Base-by-base conservation (phyloP, 202 grass and related monocot genomes). In the Dendrocalamus latiflorus region DNA sequence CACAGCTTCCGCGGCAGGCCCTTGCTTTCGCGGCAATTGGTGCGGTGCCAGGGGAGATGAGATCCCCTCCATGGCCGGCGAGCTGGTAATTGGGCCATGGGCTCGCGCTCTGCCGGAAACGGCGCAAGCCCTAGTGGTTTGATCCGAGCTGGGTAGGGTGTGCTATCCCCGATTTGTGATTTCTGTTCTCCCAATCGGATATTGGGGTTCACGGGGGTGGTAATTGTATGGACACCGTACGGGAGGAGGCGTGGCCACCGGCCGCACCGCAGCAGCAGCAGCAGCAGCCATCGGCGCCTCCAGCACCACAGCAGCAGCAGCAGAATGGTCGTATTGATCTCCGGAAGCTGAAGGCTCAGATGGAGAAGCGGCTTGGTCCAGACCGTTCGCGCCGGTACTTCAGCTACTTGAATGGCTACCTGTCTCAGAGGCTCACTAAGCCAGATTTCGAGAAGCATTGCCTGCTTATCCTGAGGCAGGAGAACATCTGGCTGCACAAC, bases 401-500 rank as follows among this genome's bases (percentile, higher is more conserved):
- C 55, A 44, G 82, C 49, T 93, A 80, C 85, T 85, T 98, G 65
- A 93, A 78, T 67, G 83, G 44, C 20, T 91, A 94, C 75, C 71
- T 97, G 41, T 94, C 90, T 0, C 85, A 93, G 75, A 93, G 77
- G 86, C 88, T 97, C 21, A 93, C 83, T 76, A 97, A 93, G 89
- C 21, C 80, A 15, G 90, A 97, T 73, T 97, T 94, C n/a, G 91
- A 88, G 47, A 93, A 88, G 65, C 69, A 86, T 37, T 97, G 90
- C 69, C 45, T 88, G 59, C 74, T 74, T 8, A 86, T 74, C 3
- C 48, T 97, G 36, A 88, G 95, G 9, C 60, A 18, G n/a, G 90
- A 97, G 76, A 97, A 94, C 70, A 79, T 93, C 25, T 50, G 78
- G 26, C 74, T 94, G 84, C 95, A 97, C 87, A 97, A 91, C 79